A percentile compares a stretch with the other conserved stretches of the same genome.
Evolutionary conservation across 768 basidiomycete species (phyloP).

Genomic region (Clavaria fumosa): DNA sequence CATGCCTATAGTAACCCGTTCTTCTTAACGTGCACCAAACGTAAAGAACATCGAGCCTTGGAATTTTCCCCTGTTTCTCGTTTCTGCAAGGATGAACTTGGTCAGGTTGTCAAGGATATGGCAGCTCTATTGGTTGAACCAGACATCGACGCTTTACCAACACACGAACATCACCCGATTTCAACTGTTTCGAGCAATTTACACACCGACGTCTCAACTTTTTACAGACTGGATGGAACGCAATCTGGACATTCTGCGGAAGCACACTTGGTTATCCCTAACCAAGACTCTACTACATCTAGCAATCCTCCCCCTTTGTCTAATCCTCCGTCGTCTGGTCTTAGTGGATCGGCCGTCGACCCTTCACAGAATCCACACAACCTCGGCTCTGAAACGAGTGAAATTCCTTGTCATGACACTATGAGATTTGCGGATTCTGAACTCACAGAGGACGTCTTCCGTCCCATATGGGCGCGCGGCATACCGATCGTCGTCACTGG

Average conservation of each 20-base stretch:
- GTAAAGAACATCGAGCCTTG: conserved; percentile 49
- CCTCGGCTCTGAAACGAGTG: conserved; percentile 12
- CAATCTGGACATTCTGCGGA: no score
- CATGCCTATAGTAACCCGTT: conserved; percentile 54
- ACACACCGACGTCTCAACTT: no score
- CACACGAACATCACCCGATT: not conserved
- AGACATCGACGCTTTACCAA: conserved; percentile 4
- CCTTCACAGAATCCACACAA: not conserved
- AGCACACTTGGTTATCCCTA: not conserved
- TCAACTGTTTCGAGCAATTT: not conserved
- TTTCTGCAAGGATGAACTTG: conserved; percentile 50
- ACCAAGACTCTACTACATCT: not conserved
- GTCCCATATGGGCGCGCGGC: conserved; percentile 55
- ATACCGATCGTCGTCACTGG: conserved; percentile 67
- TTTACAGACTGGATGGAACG: no score
- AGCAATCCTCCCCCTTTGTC: not conserved
- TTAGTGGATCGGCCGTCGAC: not conserved
- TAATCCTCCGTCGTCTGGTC: not conserved
- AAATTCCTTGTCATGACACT: conserved; percentile 33
- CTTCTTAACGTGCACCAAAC: conserved; percentile 55
- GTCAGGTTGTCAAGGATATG: conserved; percentile 55
- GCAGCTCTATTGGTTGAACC: conserved; percentile 27
- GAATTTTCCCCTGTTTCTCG: conserved; percentile 74
- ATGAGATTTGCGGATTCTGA: conserved; percentile 29
- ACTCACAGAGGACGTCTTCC: conserved; percentile 47